phyloP scores from a whole-genome alignment of 306 rosid genomes.

The Cercis canadensis region DNA sequence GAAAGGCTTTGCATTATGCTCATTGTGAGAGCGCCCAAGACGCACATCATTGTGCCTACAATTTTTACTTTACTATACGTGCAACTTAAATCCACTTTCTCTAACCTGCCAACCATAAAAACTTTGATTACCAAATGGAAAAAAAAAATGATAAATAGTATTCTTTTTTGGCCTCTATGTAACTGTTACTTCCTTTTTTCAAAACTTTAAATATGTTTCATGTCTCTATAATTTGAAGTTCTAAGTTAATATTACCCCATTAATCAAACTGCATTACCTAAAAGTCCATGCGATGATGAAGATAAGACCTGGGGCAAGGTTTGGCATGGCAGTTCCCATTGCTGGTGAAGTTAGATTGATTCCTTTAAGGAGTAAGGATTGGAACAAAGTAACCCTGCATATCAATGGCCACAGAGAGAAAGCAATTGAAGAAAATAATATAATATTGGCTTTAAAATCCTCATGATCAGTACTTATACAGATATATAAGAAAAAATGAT shows the following conservation, averaged over 20 bases:
- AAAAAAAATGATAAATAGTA: neutral
- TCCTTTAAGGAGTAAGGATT: conserved; percentile 68
- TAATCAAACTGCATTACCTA: conserved; percentile 52
- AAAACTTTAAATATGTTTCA: too few relatives aligned
- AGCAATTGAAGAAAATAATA: neutral
- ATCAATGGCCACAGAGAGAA: conserved; percentile 9
- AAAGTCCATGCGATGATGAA: conserved; percentile 77
- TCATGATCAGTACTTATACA: too few relatives aligned
- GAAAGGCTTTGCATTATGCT: conserved; percentile 77
- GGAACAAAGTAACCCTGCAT: conserved; percentile 75
- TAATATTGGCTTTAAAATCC: neutral
- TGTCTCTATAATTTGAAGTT: too few relatives aligned
- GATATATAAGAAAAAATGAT: too few relatives aligned
- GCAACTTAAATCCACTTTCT: conserved; percentile 66
- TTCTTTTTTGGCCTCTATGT: too few relatives aligned
- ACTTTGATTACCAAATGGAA: neutral
- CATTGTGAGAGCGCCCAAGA: conserved; percentile 75
- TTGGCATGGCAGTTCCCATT: conserved; percentile 97
- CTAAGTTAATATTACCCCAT: neutral
- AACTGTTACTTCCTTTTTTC: too few relatives aligned
- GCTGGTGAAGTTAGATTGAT: conserved; percentile 79
- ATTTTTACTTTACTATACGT: conserved; percentile 72
- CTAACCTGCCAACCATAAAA: conserved; percentile 61
- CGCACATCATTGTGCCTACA: conserved; percentile 77
- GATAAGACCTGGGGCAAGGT: conserved; percentile 87